A percentile compares a stretch with the other conserved stretches of the same genome.
Conservation (phyloP, 257 asterid species). For the Nicotiana obtusifolia region DNA sequence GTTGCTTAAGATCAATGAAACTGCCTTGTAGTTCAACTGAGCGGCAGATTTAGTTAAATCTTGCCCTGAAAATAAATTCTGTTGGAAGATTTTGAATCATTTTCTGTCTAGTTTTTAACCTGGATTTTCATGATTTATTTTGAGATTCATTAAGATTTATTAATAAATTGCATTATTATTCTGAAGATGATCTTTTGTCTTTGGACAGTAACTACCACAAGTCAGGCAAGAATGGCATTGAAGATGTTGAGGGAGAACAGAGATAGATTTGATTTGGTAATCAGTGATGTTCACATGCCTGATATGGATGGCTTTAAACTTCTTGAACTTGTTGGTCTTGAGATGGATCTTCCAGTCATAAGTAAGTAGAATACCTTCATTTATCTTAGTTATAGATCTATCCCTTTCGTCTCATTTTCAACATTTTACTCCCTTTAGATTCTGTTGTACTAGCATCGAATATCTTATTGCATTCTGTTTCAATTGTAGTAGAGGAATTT, state of each 20-base stretch:
- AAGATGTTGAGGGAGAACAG: conserved; percentile 63
- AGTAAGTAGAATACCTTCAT: conserved; percentile 34
- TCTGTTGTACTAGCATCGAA: background rate
- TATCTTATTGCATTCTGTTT: background rate
- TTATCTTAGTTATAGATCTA: background rate
- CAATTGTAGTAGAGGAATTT: background rate
- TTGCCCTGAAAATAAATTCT: background rate
- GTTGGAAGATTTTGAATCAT: background rate
- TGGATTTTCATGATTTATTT: background rate
- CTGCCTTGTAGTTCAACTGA: background rate
- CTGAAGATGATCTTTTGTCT: conserved; percentile 17
- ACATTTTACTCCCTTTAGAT: too few relatives aligned
- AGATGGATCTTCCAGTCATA: conserved; percentile 86
- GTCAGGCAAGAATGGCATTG: conserved; percentile 64
- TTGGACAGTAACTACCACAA: conserved; percentile 53
- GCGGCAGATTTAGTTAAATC: background rate
- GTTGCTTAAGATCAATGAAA: background rate
- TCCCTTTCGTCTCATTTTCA: background rate
- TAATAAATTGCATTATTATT: background rate
- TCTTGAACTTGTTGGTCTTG: conserved; percentile 81
- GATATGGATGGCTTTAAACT: conserved; percentile 93
- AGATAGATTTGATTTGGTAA: conserved; percentile 68
- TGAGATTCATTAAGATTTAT: background rate
- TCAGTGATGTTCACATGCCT: conserved; percentile 90
- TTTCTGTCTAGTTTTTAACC: background rate